Base-by-base conservation (phyloP, 23 red algal genomes). In the Agarophyton chilense region DNA sequence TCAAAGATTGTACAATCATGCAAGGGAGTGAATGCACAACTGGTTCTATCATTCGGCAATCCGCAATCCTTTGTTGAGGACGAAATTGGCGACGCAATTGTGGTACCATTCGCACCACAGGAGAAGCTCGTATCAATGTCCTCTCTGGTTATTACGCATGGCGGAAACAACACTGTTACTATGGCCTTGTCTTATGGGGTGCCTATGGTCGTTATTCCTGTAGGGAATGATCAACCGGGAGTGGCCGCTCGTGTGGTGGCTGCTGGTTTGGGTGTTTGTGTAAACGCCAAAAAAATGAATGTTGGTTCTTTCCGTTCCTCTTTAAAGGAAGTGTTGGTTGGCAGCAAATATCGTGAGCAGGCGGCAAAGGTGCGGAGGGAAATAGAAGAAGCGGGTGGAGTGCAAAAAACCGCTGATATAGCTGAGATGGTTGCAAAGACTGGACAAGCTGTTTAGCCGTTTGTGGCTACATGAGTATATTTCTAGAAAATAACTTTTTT, bases 91-190 rank as follows among this genome's bases (percentile, higher is more conserved):
- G 60, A 65, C 16, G 60, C 60, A 14, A 65, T 65, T 36, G 60
- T 65, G 31, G 60, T 65, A 17, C 60, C 60, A 6, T 65, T 65
- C 17, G 60, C 60, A 65, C 60, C 60, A 16, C 60, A 65, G 31
- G 60, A 65, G 16, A 65, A 65, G 60, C 60, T 65, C 35, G 60
- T 65, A 0, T 65, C 60, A 65, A 65, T 65, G 29, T 33, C 60
- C 17, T 6, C 60, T 0, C 3, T 36, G 31, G 31, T 65, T 29
- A 65, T 65, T 18, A 65, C 60, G 2, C 60, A 65, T 65, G 60
- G 60, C 35, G 60, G 60, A 29, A 65, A 65, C 13, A 65, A 65
- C 35, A 65, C 60, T 25, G 60, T 36, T 10, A 65, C 60, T 17
- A 65, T 65, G 60, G 60, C 60, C 17, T 18, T 65, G 32, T 65